Evolutionary conservation across 2,329 filamentous ascomycete species (phyloP).

Genomic region (Penicillium crustosum): DNA sequence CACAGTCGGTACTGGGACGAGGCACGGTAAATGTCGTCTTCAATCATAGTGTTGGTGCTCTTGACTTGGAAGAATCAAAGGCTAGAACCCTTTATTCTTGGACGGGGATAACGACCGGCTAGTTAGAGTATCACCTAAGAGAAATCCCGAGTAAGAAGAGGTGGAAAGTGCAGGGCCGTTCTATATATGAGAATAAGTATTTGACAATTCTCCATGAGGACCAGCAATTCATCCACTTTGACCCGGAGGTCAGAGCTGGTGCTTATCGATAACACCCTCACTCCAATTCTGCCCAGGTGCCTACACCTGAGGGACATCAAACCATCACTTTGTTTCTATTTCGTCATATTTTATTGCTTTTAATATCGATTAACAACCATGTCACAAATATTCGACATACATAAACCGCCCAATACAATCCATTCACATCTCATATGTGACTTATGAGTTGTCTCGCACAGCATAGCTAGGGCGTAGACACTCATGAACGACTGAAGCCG

Average conservation of each 20-base stretch:
- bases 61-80: background rate
- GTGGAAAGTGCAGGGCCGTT: background rate
- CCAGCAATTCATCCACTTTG: background rate
- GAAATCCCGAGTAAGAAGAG: background rate
- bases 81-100: background rate
- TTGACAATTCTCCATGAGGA: background rate
- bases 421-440: background rate
- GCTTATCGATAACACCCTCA: slow-evolving; percentile 5
- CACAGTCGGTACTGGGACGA: slow-evolving; percentile 90
- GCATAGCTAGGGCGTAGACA: no score
- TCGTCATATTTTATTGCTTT: background rate
- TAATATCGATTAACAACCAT: background rate
- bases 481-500: no score
- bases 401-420: slow-evolving; percentile 3
- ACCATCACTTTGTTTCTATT: background rate
- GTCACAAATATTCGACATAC: background rate
- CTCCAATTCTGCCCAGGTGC: no score
- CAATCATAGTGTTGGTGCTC: slow-evolving; percentile 60
- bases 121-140: no score
- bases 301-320: background rate
- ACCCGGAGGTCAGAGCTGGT: background rate
- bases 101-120: no score
- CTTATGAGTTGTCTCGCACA: no score
- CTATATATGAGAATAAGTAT: no score
- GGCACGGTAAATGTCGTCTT: slow-evolving; percentile 86